Evolutionary conservation across 2,329 filamentous ascomycete genomes (phyloP).

Genomic region (Xylariaceae sp.): DNA sequence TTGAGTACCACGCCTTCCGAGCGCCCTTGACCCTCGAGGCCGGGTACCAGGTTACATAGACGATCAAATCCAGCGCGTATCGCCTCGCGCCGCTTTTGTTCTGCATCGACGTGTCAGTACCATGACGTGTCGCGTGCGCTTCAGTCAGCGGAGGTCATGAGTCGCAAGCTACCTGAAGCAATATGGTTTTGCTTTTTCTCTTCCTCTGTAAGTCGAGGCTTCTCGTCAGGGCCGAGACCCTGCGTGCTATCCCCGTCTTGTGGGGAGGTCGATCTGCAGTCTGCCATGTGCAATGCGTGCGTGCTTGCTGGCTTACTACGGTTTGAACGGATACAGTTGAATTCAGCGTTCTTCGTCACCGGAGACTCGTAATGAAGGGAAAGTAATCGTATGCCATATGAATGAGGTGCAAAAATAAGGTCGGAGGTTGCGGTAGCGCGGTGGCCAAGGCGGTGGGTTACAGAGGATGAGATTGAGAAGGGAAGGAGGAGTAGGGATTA

Average conservation of each 20-base stretch:
- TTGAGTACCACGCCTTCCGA: constrained; percentile 81
- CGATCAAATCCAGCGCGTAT: constrained; percentile 82
- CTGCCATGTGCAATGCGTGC: constrained; percentile 5
- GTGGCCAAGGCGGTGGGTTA: neutral
- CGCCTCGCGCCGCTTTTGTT: constrained; percentile 60
- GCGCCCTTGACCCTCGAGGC: constrained; percentile 73
- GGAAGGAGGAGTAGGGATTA: neutral
- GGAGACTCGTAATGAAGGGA: neutral
- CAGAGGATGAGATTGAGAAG: neutral
- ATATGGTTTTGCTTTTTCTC: constrained; percentile 54
- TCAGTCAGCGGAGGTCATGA: neutral
- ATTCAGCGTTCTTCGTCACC: neutral
- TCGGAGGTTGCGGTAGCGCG: neutral
- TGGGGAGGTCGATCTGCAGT: constrained; percentile 20
- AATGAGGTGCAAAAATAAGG: neutral
- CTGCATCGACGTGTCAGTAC: constrained; percentile 23
- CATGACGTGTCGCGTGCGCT: neutral
- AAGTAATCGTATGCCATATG: constrained; percentile 3
- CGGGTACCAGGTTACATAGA: constrained; percentile 73
- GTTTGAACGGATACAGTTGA: neutral
- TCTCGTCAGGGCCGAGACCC: constrained; percentile 37
- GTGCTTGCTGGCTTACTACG: too few relatives aligned
- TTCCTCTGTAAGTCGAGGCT: constrained; percentile 47
- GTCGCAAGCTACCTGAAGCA: constrained; percentile 40
- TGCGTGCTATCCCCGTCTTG: constrained; percentile 26